Base-by-base conservation (phyloP, 2,329 filamentous ascomycete genomes). In the Penicillium sp. region DNA sequence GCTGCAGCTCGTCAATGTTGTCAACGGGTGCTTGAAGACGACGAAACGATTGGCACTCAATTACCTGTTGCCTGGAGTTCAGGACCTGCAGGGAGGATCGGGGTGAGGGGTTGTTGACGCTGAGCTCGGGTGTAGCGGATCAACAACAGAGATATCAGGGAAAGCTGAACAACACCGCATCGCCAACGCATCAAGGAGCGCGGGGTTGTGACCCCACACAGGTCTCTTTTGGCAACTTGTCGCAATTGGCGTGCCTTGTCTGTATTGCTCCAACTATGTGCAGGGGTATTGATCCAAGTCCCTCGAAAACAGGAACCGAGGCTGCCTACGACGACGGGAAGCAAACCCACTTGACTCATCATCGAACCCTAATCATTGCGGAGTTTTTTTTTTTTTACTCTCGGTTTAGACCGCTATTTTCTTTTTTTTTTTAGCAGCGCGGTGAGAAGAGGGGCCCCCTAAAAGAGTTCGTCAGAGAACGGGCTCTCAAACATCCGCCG, bases 111-210 rank as follows among this genome's bases (percentile, higher is more conserved):
- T 42, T 20, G 23, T n/a, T 11, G 32, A 18, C 18, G 18, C 18
- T 22, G 18, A 22, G 18, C 22, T 35, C 42, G 47, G 42, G 32
- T 42, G 27, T 41, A 25, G 38, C 40, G 38, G 39, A 34, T 20
- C 27, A 13, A 42, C 14, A 26, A 14, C n/a, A 11, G 6, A 13
- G 23, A 34, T 48, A 50, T 43, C 47, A 47, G 35, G 45, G 36
- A 45, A 50, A 39, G 15, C 23, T 43, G 35, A 45, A 36, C 37
- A 44, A 37, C 41, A 48, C 42, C 31, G 37, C 47, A 43, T 42
- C 36, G 45, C 42, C 49, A 52, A 35, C 45, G 41, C 49, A 52
- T 50, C 42, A 47, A 34, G 18, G 41, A 45, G 46, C 37, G 48
- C 45, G 48, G 45, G 45, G 45, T 39, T 42, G 9, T 22, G 18